A percentile compares a stretch with the other conserved stretches of the same genome.
These are phyloP conservation scores for Clarireedia hainanense DNA, from an alignment of 2,329 filamentous ascomycete genomes.

Conservation along the genomic window DNA sequence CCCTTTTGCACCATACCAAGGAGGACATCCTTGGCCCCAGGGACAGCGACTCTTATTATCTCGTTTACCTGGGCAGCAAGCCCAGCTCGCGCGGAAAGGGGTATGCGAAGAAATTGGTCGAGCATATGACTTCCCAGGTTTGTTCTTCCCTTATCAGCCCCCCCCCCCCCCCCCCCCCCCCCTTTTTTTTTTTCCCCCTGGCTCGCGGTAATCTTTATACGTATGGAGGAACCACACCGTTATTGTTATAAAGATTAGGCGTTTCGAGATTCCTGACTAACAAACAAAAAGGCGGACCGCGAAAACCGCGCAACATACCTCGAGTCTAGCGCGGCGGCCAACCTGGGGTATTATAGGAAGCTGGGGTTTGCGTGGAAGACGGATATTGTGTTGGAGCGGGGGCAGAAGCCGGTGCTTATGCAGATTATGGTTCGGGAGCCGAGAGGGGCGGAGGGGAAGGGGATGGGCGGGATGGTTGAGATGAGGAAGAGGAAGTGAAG, in stretches of 20 bases:
- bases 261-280: too few species aligned
- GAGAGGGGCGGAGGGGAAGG: slow-evolving; percentile 28
- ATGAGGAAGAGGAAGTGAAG: slow-evolving; percentile 8
- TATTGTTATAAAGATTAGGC: too few species aligned
- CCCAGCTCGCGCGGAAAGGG: slow-evolving; percentile 63
- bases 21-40: slow-evolving; percentile 57
- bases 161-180: too few species aligned
- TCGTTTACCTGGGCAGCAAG: slow-evolving; percentile 76
- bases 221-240: too few species aligned
- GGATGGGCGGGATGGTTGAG: slow-evolving; percentile 19
- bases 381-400: slow-evolving; percentile 55
- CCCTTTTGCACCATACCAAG: slow-evolving; percentile 67
- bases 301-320: slow-evolving; percentile 66
- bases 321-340: slow-evolving; percentile 64
- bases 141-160: slow-evolving; percentile 19
- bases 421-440: slow-evolving; percentile 81
- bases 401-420: slow-evolving; percentile 51
- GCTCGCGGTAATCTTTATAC: too few species aligned
- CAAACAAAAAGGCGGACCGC: slow-evolving; percentile 46
- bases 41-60: slow-evolving; percentile 66
- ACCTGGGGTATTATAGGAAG: slow-evolving; percentile 65
- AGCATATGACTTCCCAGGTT: slow-evolving; percentile 58
- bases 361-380: slow-evolving; percentile 63
- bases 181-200: too few species aligned
- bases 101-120: slow-evolving; percentile 63